Conservation (phyloP, 2,329 filamentous ascomycete species). For the Monosporascus ibericus region DNA sequence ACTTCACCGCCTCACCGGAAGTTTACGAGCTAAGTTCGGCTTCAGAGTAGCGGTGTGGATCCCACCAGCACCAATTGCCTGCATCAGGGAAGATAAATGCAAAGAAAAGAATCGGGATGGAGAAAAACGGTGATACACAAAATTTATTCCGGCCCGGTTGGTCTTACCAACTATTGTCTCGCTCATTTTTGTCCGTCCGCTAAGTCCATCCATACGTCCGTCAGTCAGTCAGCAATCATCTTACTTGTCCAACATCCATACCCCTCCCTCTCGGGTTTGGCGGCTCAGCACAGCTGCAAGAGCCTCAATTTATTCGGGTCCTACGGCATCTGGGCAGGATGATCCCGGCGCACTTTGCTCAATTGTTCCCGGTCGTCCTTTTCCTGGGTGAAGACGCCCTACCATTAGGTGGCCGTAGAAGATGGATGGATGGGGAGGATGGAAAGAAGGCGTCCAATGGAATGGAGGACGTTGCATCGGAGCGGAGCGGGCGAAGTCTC, state of each 20-base stretch:
- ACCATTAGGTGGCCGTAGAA: too few relatives aligned
- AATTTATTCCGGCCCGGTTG: too few relatives aligned
- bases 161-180: too few relatives aligned
- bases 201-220: not conserved
- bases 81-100: not conserved
- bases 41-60: not conserved
- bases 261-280: not conserved
- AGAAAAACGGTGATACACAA: not conserved
- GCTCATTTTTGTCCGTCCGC: not conserved
- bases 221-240: not conserved
- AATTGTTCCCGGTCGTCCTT: too few relatives aligned
- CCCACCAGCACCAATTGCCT: not conserved
- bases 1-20: not conserved
- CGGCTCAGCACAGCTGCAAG: not conserved
- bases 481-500: too few relatives aligned
- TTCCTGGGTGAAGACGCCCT: too few relatives aligned
- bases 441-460: too few relatives aligned
- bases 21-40: not conserved
- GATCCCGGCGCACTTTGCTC: not conserved
- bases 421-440: too few relatives aligned
- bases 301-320: not conserved
- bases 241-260: not conserved
- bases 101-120: not conserved
- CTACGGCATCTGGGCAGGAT: not conserved
- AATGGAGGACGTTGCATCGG: too few relatives aligned